A percentile compares a stretch with the other conserved stretches of the same genome.
Conservation (phyloP, 345 rosid genomes). For the Boechera divaricarpa region DNA sequence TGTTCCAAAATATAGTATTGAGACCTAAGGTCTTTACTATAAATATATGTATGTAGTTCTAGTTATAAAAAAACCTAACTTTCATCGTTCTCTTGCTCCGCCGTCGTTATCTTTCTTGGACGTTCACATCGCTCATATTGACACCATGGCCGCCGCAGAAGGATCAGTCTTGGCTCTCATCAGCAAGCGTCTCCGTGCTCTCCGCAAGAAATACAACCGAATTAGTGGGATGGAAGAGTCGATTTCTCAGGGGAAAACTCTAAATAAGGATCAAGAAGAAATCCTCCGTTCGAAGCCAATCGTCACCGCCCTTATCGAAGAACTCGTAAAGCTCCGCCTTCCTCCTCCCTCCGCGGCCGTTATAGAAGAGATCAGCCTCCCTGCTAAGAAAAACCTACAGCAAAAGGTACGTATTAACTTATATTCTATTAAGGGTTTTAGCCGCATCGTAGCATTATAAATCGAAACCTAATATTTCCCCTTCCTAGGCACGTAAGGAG, state of each 20-base stretch:
- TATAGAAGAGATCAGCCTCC: conserved; percentile 62
- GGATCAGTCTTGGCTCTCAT: conserved; percentile 76
- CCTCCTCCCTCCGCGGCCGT: conserved; percentile 62
- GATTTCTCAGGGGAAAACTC: conserved; percentile 69
- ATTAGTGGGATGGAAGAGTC: conserved; percentile 81
- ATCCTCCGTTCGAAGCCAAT: conserved; percentile 78
- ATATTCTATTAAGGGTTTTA: background rate
- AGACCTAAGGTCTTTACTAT: background rate
- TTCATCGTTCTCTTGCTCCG: background rate
- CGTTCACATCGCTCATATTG: background rate
- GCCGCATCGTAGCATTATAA: background rate
- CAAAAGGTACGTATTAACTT: background rate
- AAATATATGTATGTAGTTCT: background rate
- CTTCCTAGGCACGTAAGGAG: background rate
- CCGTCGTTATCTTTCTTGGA: conserved; percentile 5
- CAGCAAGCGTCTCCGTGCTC: conserved; percentile 87
- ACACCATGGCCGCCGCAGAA: conserved; percentile 52
- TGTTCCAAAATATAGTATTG: too few relatives aligned
- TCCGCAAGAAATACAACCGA: conserved; percentile 79
- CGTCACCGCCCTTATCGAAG: conserved; percentile 68
- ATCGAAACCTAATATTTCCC: background rate
- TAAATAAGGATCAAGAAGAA: conserved; percentile 85
- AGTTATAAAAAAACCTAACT: background rate
- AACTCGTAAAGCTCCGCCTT: conserved; percentile 77
- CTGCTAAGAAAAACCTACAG: background rate